Conservation (phyloP, 352 stramenopile species). For the Lagenidium sp. region DNA sequence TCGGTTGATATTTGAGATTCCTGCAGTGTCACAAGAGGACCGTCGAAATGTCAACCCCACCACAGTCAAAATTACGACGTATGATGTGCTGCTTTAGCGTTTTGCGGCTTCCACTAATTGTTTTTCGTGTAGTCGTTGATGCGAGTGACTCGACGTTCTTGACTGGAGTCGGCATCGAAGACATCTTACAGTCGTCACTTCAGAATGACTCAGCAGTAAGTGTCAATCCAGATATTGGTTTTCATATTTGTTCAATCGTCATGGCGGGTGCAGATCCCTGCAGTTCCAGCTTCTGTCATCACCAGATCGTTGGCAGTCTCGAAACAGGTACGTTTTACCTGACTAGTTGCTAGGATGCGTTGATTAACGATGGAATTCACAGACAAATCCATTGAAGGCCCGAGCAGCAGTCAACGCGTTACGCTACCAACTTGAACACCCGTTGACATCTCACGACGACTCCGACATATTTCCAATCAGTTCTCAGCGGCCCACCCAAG, state of each 20-base stretch:
- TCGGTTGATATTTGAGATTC: too few species aligned
- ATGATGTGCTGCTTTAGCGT: background rate
- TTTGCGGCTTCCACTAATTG: background rate
- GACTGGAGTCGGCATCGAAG: conserved; percentile 64
- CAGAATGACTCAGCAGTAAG: background rate
- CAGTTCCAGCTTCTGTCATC: conserved; percentile 40
- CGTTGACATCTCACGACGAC: conserved; percentile 71
- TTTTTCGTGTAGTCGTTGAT: conserved; percentile 15
- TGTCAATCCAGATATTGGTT: conserved; percentile 11
- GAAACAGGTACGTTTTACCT: conserved; percentile 8
- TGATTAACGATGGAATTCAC: background rate
- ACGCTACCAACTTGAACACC: conserved; percentile 68
- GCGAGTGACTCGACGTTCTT: conserved; percentile 64
- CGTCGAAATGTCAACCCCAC: conserved; percentile 1
- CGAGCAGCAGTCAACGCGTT: conserved; percentile 56
- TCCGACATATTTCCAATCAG: conserved; percentile 34
- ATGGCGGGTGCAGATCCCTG: conserved; percentile 22
- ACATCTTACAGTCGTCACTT: conserved; percentile 19
- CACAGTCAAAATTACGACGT: background rate
- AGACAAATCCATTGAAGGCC: conserved; percentile 31
- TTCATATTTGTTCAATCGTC: background rate
- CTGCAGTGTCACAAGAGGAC: background rate
- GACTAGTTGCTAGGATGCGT: background rate
- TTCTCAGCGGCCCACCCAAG: conserved; percentile 37
- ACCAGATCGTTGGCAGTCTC: conserved; percentile 33